phyloP scores from a whole-genome alignment of 1,139 yeast species.

The Yamadazyma siamensis region DNA sequence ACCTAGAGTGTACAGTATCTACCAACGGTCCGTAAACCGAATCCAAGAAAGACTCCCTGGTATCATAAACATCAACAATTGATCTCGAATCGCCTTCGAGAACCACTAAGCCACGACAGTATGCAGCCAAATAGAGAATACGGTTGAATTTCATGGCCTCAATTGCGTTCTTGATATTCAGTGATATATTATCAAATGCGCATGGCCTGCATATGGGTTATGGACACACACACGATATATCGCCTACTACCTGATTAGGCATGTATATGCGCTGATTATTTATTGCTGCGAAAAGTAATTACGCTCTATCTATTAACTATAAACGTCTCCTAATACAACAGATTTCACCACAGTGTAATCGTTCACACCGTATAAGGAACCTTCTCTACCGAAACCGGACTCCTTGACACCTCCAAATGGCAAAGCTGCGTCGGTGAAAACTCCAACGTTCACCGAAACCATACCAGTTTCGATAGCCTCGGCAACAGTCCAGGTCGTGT shows the following conservation, averaged over 20 bases:
- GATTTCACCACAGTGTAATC: constrained; percentile 43
- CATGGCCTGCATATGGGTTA: too few species aligned
- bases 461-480: constrained; percentile 44
- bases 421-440: constrained; percentile 44
- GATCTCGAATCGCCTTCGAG: too few species aligned
- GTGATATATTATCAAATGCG: too few species aligned
- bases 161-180: too few species aligned
- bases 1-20: constrained; percentile 4
- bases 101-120: too few species aligned
- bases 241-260: too few species aligned
- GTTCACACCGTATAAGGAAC: constrained; percentile 45
- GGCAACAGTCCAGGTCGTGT: constrained; percentile 53
- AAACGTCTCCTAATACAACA: constrained; percentile 36
- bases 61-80: too few species aligned
- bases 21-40: constrained; percentile 19
- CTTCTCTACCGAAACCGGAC: constrained; percentile 51
- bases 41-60: constrained; percentile 14
- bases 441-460: constrained; percentile 46
- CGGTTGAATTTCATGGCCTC: too few species aligned
- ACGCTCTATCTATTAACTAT: too few species aligned
- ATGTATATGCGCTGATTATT: too few species aligned
- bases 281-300: constrained; percentile 1
- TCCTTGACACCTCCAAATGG: constrained; percentile 51
- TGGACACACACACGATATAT: too few species aligned
- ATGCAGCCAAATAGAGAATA: too few species aligned